Conservation (phyloP, 2,329 filamentous ascomycete species). For the Alternaria conjuncta region DNA sequence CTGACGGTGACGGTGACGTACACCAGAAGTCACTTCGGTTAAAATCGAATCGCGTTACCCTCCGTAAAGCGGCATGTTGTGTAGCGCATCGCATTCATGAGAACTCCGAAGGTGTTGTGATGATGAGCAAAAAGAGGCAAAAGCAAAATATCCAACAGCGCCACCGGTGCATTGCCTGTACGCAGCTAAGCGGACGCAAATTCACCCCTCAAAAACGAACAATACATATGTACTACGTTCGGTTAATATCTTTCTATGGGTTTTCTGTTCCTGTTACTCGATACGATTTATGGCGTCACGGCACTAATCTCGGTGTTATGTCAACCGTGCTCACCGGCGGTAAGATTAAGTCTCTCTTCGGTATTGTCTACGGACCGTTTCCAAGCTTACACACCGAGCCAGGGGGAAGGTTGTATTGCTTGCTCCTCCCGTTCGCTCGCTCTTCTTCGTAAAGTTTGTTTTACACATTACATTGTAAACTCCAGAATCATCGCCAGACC, state of each 20-base stretch:
- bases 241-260: not conserved
- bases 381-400: not conserved
- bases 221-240: not conserved
- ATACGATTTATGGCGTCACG: not conserved
- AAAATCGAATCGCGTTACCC: not conserved
- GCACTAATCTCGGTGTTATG: not conserved
- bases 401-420: not conserved
- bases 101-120: not conserved
- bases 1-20: not conserved
- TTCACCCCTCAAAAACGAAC: not conserved
- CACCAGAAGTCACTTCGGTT: not conserved
- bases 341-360: not conserved
- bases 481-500: not conserved
- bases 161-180: not conserved
- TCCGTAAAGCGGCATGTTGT: not conserved
- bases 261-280: not conserved
- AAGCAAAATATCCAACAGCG: not conserved
- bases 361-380: not conserved
- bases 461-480: no score
- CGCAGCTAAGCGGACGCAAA: not conserved
- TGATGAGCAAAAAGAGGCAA: not conserved
- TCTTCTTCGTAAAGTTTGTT: not conserved
- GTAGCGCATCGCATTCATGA: not conserved
- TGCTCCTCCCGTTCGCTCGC: not conserved
- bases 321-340: not conserved